Evolutionary conservation across 2,329 filamentous ascomycete species (phyloP), one percentile per base, ranked within the genome.

Genomic region (Phialophora verrucosa): DNA sequence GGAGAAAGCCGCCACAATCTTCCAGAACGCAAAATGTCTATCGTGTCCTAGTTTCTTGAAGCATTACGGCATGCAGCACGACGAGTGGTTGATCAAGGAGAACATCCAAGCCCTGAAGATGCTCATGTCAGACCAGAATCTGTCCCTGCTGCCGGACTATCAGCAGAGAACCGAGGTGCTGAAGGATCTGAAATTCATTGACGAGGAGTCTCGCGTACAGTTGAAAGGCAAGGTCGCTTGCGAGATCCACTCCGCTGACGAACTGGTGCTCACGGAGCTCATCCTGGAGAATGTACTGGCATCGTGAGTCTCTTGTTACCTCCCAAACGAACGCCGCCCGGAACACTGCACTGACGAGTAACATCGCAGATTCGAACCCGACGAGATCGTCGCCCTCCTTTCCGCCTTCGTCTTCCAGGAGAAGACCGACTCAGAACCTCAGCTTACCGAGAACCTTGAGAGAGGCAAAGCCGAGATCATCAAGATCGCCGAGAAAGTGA

Each of bases 191-290:
- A 90, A 88, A 4, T 99, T 99, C 77, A 91, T 99, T 72, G 95
- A 99, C 74, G 88, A 91, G 3, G 88, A 90, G 53, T 90, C 89
- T 4, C 89, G 94, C 25, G 96, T 99, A 47, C 91, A 96, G 80
- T 86, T 99, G 69, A 99, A 99, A 80, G 95, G 95, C 78, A 98
- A 98, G 78, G 95, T 99, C 25, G 95, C 95, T 4, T 99, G 95
- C 80, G 95, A 99, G 81, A 94, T 99, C 67, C 95, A 98, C 79
- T 97, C 94, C 0, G 93, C 93, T 20, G 94, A 98, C 76, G 95
- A 99, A 78, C 86, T 99, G 0, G 94, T 99, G 0, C 86, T 99
- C 20, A 99, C 95, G 0, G 95, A 99, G 77, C 86, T 98, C 5
- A 93, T 99, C 56, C 88, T 99, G 20, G 95, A 99, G 79, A 99